Conservation (phyloP, 2,329 filamentous ascomycete species). For the Neopestalotiopsis rosae region DNA sequence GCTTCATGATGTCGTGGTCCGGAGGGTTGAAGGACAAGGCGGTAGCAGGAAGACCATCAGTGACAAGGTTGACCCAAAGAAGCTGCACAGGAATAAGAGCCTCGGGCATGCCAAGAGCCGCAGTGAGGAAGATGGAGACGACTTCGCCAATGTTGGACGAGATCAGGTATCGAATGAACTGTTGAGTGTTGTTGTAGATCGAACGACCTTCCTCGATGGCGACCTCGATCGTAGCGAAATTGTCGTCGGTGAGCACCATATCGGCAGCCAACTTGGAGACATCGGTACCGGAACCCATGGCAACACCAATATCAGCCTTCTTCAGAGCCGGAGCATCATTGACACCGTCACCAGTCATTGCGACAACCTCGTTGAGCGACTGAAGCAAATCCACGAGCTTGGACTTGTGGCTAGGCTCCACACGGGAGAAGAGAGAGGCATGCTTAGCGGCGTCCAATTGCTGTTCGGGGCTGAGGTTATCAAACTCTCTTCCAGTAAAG, state of each 20-base stretch:
- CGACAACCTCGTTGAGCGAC: conserved; percentile 89
- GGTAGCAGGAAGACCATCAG: conserved; percentile 94
- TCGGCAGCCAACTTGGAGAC: conserved; percentile 96
- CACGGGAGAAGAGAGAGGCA: conserved; percentile 93
- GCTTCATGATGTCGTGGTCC: conserved; percentile 98
- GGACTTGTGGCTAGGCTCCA: conserved; percentile 96
- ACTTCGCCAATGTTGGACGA: conserved; percentile 99
- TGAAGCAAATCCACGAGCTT: conserved; percentile 96
- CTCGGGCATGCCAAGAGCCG: conserved; percentile 95
- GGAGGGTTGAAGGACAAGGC: conserved; percentile 97
- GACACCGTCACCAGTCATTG: conserved; percentile 98
- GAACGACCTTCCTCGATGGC: conserved; percentile 96
- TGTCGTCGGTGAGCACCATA: conserved; percentile 98
- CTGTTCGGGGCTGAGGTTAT: conserved; percentile 77
- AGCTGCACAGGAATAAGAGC: conserved; percentile 96
- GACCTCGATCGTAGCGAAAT: conserved; percentile 96
- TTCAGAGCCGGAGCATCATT: conserved; percentile 98
- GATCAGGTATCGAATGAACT: conserved; percentile 99
- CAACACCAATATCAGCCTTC: conserved; percentile 98
- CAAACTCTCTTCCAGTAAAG: conserved; percentile 94
- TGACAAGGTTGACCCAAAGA: conserved; percentile 98
- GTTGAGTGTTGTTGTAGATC: conserved; percentile 99
- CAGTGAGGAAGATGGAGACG: conserved; percentile 97
- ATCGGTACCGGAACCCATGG: conserved; percentile 97
- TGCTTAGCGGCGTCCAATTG: conserved; percentile 83